These are phyloP conservation scores for Nematodospora valgi DNA, from an alignment of 805 yeast genomes.

Conservation along the genomic window DNA sequence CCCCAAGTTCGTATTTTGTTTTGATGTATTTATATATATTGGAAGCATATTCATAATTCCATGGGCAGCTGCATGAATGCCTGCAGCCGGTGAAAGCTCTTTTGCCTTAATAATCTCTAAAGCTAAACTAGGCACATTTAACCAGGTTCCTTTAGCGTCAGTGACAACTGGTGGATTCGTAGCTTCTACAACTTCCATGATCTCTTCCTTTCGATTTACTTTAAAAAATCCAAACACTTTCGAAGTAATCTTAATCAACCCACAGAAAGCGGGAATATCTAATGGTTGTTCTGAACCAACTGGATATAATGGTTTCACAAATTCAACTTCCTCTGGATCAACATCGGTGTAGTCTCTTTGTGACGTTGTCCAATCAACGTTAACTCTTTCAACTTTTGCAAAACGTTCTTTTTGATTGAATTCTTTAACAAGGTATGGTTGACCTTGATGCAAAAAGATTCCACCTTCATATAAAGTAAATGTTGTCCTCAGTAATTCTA, in stretches of 20 bases:
- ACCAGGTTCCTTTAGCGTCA: constrained; percentile 83
- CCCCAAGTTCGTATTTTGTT: constrained; percentile 26
- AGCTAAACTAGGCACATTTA: constrained; percentile 73
- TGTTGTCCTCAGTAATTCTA: constrained; percentile 84
- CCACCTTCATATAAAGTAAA: constrained; percentile 92
- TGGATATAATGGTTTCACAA: constrained; percentile 50
- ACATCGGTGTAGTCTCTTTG: constrained; percentile 93
- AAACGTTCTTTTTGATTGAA: constrained; percentile 73
- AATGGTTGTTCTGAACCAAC: constrained; percentile 27
- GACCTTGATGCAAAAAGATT: constrained; percentile 90
- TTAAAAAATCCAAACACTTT: constrained; percentile 93
- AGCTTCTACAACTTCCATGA: constrained; percentile 92
- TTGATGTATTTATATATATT: constrained; percentile 50
- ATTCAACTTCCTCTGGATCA: constrained; percentile 76
- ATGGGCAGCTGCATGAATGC: constrained; percentile 96
- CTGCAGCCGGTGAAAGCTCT: constrained; percentile 72
- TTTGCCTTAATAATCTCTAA: constrained; percentile 57
- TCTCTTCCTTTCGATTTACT: constrained; percentile 67
- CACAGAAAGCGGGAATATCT: constrained; percentile 67
- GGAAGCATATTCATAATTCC: constrained; percentile 80
- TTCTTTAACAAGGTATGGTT: constrained; percentile 80
- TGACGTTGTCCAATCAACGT: constrained; percentile 90
- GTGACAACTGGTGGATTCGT: constrained; percentile 77
- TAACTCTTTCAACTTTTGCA: constrained; percentile 84
- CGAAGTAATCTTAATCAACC: constrained; percentile 67